A percentile compares a stretch with the other conserved stretches of the same genome.
phyloP scores from a whole-genome alignment of 129 eudicot genomes.

The Escallonia herrerae region DNA sequence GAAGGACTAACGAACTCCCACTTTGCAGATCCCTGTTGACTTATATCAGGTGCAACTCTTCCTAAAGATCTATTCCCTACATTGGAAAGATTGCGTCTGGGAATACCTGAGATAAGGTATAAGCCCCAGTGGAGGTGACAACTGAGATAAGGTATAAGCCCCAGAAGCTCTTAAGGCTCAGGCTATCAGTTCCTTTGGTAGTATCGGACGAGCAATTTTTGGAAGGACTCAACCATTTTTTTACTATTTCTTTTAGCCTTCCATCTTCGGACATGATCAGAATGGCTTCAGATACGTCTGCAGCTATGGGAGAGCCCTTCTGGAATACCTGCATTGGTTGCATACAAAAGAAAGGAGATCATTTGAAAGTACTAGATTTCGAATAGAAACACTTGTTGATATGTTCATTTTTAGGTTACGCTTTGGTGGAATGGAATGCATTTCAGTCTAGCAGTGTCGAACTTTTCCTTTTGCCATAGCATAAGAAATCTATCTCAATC shows the following conservation, averaged over 20 bases:
- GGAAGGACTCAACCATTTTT: conserved; percentile 29
- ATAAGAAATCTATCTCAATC: too few relatives aligned
- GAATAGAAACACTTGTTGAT: too few relatives aligned
- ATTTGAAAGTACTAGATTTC: too few relatives aligned
- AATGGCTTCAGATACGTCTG: conserved; percentile 46
- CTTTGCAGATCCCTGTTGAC: too few relatives aligned
- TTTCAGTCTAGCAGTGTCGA: too few relatives aligned
- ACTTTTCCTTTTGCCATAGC: not conserved
- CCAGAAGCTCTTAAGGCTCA: conserved; percentile 45
- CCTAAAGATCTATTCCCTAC: too few relatives aligned
- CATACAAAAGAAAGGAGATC: not conserved
- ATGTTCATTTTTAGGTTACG: too few relatives aligned
- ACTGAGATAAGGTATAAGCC: conserved; percentile 42
- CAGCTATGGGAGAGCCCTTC: conserved; percentile 48
- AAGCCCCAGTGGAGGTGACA: conserved; percentile 51
- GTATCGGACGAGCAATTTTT: conserved; percentile 18
- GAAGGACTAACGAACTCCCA: too few relatives aligned
- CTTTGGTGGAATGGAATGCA: too few relatives aligned
- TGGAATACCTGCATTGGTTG: conserved; percentile 34
- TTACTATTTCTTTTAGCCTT: conserved; percentile 19
- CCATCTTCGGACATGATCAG: conserved; percentile 35
- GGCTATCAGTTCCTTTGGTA: conserved; percentile 21
- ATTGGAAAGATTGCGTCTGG: conserved; percentile 9
- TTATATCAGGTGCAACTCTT: too few relatives aligned
- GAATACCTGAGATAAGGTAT: conserved; percentile 31